Conservation (phyloP, 2,329 filamentous ascomycete genomes). For the Pseudogymnoascus sp. region DNA sequence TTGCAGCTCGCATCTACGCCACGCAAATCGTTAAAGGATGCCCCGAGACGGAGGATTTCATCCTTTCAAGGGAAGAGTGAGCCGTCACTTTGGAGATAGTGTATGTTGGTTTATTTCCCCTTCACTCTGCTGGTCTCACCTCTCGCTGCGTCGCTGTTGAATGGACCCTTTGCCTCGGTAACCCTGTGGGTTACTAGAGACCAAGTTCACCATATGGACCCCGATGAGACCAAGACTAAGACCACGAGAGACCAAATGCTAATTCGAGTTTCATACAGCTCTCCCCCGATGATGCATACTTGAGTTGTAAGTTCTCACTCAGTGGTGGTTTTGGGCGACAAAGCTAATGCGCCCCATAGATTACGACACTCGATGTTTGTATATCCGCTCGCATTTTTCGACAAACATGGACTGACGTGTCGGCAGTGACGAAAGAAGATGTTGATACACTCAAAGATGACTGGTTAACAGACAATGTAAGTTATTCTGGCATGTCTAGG, state of each 20-base stretch:
- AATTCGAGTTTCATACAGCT: conserved; percentile 28
- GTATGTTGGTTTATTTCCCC: conserved; percentile 27
- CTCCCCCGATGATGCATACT: conserved; percentile 57
- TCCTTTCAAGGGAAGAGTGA: conserved; percentile 43
- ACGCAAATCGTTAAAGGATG: conserved; percentile 17
- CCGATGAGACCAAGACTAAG: neutral
- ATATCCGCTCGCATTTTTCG: conserved; percentile 13
- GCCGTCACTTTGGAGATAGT: conserved; percentile 41
- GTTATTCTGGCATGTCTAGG: conserved; percentile 24
- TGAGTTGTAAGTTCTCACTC: conserved; percentile 51
- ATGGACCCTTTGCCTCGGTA: neutral
- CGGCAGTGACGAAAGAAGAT: conserved; percentile 75
- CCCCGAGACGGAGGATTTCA: conserved; percentile 35
- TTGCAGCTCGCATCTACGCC: neutral
- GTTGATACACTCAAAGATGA: conserved; percentile 80
- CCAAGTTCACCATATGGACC: neutral
- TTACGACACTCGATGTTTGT: conserved; percentile 54
- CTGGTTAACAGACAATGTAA: conserved; percentile 93
- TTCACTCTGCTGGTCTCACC: neutral
- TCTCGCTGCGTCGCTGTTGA: neutral
- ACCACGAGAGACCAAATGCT: neutral
- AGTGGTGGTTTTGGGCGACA: neutral
- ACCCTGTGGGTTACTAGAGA: neutral
- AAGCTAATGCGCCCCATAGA: conserved; percentile 34
- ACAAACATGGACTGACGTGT: conserved; percentile 15